A percentile compares a stretch with the other conserved stretches of the same genome.
These are phyloP conservation scores for Ampelomyces quisqualis DNA, from an alignment of 2,329 filamentous ascomycete genomes.

Conservation along the genomic window DNA sequence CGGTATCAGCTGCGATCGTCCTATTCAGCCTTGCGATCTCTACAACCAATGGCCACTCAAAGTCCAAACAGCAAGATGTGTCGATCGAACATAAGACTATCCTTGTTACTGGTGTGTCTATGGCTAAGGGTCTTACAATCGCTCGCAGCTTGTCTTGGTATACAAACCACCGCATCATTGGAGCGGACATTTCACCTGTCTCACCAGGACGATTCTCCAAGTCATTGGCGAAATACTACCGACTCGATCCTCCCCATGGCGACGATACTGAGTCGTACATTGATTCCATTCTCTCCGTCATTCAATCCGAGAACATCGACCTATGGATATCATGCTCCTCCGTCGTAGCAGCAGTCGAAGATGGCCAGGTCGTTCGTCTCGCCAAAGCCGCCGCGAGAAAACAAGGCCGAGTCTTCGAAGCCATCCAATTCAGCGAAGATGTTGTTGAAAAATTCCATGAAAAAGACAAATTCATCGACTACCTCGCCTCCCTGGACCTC, in stretches of 20 bases:
- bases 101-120: slow-evolving; percentile 71
- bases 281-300: slow-evolving; percentile 58
- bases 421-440: slow-evolving; percentile 62
- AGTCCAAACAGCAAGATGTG: slow-evolving; percentile 14
- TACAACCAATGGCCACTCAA: slow-evolving; percentile 6
- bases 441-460: slow-evolving; percentile 62
- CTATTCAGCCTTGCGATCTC: slow-evolving; percentile 30
- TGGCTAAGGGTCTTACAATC: slow-evolving; percentile 68
- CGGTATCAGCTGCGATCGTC: slow-evolving; percentile 46
- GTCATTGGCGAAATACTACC: slow-evolving; percentile 58
- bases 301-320: slow-evolving; percentile 62
- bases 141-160: slow-evolving; percentile 64
- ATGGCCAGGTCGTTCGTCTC: slow-evolving; percentile 59
- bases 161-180: slow-evolving; percentile 68
- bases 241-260: slow-evolving; percentile 42
- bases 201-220: slow-evolving; percentile 56
- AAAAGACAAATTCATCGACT: slow-evolving; percentile 65
- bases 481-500: slow-evolving; percentile 51
- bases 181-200: slow-evolving; percentile 59
- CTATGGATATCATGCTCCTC: slow-evolving; percentile 75
- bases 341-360: slow-evolving; percentile 65
- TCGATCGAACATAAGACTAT: slow-evolving; percentile 52
- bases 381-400: slow-evolving; percentile 52
- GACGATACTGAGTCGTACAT: slow-evolving; percentile 54
- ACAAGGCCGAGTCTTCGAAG: slow-evolving; percentile 58